Base-by-base conservation (phyloP, 1,139 yeast genomes). In the Protomyces macrosporus region DNA sequence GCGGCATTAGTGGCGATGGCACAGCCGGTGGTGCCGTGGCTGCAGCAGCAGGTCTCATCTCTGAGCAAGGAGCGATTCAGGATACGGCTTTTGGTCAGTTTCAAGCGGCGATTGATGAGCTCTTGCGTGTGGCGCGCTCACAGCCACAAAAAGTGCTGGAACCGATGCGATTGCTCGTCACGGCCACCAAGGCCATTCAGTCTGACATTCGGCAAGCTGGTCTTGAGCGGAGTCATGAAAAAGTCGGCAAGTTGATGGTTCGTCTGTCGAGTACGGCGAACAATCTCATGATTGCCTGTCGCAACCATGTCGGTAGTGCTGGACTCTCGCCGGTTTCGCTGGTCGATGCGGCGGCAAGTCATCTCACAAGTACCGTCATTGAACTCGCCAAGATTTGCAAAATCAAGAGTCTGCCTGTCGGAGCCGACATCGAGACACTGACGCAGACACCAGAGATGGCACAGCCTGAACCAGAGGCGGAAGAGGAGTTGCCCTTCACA, bases 341-440 rank as follows among this genome's bases (percentile, higher is more conserved):
- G 7, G 79, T 91, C 48, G 89, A 90, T 74, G 84, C 91, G 34
- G 87, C 97, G 0, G 78, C 90, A 9, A 82, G 89, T 42, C 97
- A 90, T 71, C 76, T 91, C 55, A 80, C 86, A 12, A 86, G 86
- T 70, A 80, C 90, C 1, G 81, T 90, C 12, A 85, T 91, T 71
- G 95, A 88, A 69, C 79, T 88, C 66, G 75, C 88, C 37, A 78
- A 83, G 37, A 76, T 79, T 5, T 84, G 82, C 39, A 87, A 84
- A 71, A 76, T 87, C 3, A 30, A 14, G 30, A 42, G 48, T 9
- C 3, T 42, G 9, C 48, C 48, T 10, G 32, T 30, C 5, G 48
- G 16, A 16, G 48, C 23, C 4, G 32, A 42, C 7, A n/a, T 32
- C 4, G 53, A 39, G 12, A 16, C 10, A 23, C 59, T 10, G 9